Percentiles rank a stretch among this genome's conserved stretches.
Evolutionary conservation across 139 green algal genomes (phyloP).

Genomic region (Mesotaenium endlicherianum): DNA sequence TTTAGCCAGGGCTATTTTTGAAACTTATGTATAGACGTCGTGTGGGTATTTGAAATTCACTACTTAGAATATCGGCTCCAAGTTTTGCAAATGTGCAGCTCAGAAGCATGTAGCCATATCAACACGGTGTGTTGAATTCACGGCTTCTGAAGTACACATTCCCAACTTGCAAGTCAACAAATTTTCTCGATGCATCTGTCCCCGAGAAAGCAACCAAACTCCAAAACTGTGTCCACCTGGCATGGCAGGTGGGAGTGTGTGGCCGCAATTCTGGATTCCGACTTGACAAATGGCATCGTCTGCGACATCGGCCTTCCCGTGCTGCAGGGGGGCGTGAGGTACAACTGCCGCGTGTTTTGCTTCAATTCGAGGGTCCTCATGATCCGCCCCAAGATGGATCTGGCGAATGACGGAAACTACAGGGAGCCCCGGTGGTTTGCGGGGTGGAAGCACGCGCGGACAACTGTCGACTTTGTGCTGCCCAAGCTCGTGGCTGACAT

Average conservation of each 20-base stretch:
- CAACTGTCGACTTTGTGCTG: constrained; percentile 72
- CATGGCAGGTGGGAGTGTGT: constrained; percentile 76
- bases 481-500: constrained; percentile 59
- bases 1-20: too few relatives aligned
- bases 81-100: too few relatives aligned
- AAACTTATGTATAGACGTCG: too few relatives aligned
- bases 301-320: constrained; percentile 90
- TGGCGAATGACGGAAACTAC: constrained; percentile 98
- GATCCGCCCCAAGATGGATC: constrained; percentile 87
- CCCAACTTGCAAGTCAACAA: too few relatives aligned
- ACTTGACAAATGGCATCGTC: constrained; percentile 75
- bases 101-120: too few relatives aligned
- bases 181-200: too few relatives aligned
- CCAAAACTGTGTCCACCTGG: background rate
- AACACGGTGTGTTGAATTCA: too few relatives aligned
- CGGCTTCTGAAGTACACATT: too few relatives aligned
- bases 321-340: constrained; percentile 81
- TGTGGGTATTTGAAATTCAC: too few relatives aligned
- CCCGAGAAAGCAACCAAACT: too few relatives aligned
- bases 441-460: constrained; percentile 39
- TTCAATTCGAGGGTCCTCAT: constrained; percentile 80
- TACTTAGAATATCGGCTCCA: too few relatives aligned
- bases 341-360: constrained; percentile 90
- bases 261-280: constrained; percentile 59
- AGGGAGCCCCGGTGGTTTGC: constrained; percentile 68